Base-by-base conservation (phyloP, 108 stramenopile species). In the Heterococcus sp. region DNA sequence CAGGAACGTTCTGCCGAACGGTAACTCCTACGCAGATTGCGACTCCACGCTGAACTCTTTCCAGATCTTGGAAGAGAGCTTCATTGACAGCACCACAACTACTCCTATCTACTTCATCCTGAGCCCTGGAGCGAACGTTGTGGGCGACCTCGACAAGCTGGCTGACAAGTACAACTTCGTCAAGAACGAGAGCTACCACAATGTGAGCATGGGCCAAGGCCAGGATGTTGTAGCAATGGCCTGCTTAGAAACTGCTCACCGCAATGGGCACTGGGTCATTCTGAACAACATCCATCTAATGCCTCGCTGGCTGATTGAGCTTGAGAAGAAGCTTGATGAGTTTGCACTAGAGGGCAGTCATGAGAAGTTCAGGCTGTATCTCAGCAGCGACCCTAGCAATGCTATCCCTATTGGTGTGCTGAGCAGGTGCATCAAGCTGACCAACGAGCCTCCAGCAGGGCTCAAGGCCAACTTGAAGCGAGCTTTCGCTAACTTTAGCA, bases 171-270 rank as follows among this genome's bases (percentile, higher is more conserved):
- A 93, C 82, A 92, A 90, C 4, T 90, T 93, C 32, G 87, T 90
- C 65, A 92, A 91, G 84, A 92, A 93, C 64, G 88, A 89, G 65
- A 88, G 87, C 32, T 95, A 95, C 83, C 93, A 93, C 86, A 95
- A 95, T 67, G 92, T 95, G 35, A 92, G 92, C 83, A 94, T 95
- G 93, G 94, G 94, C 0, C 94, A 95, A 82, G 94, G 94, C 29
- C 93, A 95, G 83, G 94, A 95, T 75, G 88, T 91, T 39, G 85
- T 93, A 31, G 94, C 94, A 0, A 93, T 92, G 93, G 84, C 91
- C 35, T 91, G 90, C 71, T 85, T 95, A n/a, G 93, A 92, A 39
- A 91, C 87, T 26, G 94, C 93, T 3, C 92, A 93, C 76, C 89
- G 91, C 32, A 90, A 95, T 67, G 94, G 94, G 8, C 93, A 94